Conservation (phyloP, 441 rosid genomes). For the Jatropha multifida region DNA sequence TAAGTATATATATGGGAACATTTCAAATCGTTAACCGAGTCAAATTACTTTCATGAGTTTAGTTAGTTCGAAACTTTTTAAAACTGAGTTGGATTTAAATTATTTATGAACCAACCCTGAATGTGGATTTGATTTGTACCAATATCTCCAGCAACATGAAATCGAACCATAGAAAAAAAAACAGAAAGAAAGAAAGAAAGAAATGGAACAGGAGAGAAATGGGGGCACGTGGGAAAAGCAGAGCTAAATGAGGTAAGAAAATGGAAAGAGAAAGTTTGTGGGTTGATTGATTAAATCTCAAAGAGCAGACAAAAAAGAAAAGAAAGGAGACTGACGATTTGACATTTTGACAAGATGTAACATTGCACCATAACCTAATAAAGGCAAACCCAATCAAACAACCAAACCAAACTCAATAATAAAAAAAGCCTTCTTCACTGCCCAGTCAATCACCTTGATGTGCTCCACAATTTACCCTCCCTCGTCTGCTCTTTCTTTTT, state of each 20-base stretch:
- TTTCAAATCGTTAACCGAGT: no score
- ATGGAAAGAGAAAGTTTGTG: neutral
- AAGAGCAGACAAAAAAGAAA: conserved; percentile 8
- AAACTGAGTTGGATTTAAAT: no score
- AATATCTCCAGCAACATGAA: no score
- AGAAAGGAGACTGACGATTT: conserved; percentile 20
- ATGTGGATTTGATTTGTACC: no score
- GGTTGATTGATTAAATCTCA: conserved; percentile 27
- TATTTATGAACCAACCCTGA: no score
- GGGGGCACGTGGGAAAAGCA: conserved; percentile 1
- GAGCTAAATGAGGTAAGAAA: conserved; percentile 17
- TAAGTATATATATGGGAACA: no score
- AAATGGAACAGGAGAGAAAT: no score
- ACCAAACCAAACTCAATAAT: neutral
- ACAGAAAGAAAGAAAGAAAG: no score
- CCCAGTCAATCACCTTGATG: conserved; percentile 4
- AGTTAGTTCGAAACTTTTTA: no score
- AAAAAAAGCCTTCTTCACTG: neutral
- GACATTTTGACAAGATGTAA: conserved; percentile 37
- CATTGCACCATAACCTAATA: conserved; percentile 25
- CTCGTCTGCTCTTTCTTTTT: no score
- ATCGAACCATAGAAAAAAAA: no score
- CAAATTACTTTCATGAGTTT: no score
- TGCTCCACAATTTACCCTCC: neutral
- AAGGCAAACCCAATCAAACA: conserved; percentile 8